Evolutionary conservation across 768 basidiomycete species (phyloP).

Genomic region (Austroboletus festivus): DNA sequence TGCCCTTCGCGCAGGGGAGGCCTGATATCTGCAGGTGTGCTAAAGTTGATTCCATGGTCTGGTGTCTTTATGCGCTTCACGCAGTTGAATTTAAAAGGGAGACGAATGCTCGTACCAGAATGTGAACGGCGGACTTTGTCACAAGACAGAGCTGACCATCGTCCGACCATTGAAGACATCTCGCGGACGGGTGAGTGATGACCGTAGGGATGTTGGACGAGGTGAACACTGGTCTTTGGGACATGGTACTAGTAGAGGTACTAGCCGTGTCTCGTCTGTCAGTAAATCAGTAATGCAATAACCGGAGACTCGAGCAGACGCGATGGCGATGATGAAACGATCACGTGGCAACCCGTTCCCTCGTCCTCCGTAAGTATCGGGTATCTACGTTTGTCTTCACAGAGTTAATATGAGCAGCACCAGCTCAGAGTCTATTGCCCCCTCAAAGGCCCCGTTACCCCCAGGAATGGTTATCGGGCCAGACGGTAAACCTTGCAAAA

Average conservation of each 20-base stretch:
- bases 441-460: slow-evolving; percentile 41
- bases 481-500: slow-evolving; percentile 94
- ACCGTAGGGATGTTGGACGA: slow-evolving; percentile 58
- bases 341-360: slow-evolving; percentile 16
- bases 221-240: slow-evolving; percentile 40
- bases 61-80: slow-evolving; percentile 53
- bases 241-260: slow-evolving; percentile 8
- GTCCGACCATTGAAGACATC: slow-evolving; percentile 67
- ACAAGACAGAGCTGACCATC: slow-evolving; percentile 70
- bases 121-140: slow-evolving; percentile 65
- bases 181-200: slow-evolving; percentile 54
- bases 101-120: slow-evolving; percentile 49
- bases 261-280: neutral
- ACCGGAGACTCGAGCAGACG: neutral
- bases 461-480: slow-evolving; percentile 88
- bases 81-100: neutral
- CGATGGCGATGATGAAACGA: slow-evolving; percentile 4
- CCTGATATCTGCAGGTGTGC: slow-evolving; percentile 50
- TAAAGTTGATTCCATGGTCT: slow-evolving; percentile 67
- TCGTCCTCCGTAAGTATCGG: neutral
- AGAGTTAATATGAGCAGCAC: slow-evolving; percentile 10
- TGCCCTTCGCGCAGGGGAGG: slow-evolving; percentile 20
- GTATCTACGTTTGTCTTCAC: neutral
- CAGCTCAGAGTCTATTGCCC: slow-evolving; percentile 3
- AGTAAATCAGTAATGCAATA: neutral